Evolutionary conservation across 2,329 filamentous ascomycete species (phyloP).

Genomic region (Fusarium buharicum): DNA sequence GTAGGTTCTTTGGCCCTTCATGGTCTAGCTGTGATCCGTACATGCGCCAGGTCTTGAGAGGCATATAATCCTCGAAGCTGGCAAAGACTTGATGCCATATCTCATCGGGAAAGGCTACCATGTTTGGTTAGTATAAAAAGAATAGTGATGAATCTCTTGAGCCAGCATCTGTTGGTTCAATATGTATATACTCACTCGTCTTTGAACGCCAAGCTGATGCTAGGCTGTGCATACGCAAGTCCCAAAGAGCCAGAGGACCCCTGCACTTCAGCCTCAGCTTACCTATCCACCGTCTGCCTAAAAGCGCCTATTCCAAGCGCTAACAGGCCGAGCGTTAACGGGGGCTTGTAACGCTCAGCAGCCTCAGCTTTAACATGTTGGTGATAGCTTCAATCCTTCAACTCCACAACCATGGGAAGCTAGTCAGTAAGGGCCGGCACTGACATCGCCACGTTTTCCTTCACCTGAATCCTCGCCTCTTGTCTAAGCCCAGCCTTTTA

Average conservation of each 20-base stretch:
- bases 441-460: background rate
- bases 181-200: background rate
- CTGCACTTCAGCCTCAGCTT: background rate
- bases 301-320: background rate
- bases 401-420: background rate
- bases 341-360: background rate
- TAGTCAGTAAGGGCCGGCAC: background rate
- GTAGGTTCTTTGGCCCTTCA: background rate
- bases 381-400: background rate
- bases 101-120: background rate
- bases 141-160: background rate
- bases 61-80: conserved; percentile 1
- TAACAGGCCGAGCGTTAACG: background rate
- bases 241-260: no score
- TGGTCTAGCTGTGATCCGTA: background rate
- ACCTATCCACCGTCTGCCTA: background rate
- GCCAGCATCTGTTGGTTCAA: background rate
- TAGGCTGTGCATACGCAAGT: background rate
- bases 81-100: background rate
- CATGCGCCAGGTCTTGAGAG: conserved; percentile 5
- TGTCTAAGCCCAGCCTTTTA: background rate
- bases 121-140: background rate
- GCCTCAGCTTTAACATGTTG: background rate
- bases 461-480: background rate
- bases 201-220: background rate